Base-by-base conservation (phyloP, 805 yeast genomes). In the Pichia sporocuriosa region DNA sequence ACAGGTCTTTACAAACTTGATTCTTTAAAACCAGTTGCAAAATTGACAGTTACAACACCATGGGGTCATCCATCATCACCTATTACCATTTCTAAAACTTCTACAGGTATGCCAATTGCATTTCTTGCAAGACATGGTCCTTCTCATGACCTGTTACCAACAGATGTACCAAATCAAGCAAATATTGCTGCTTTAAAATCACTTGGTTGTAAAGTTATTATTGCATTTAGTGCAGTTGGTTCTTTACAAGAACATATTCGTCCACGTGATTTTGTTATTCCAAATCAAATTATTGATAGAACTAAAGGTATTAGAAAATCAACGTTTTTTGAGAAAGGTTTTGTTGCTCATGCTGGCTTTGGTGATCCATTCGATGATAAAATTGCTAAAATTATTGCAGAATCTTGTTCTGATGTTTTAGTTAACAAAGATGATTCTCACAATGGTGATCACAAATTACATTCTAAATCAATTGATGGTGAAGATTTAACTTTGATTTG, bases 21-120 rank as follows among this genome's bases (percentile, higher is more conserved):
- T 31, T 79, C 85, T 43, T 70, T 93, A 42, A 74, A 80, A 36
- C 94, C 95, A 4, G 95, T 90, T 35, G 96, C 96, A 13, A 70
- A 81, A 52, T 66, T 93, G 32, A 77, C 86, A 13, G 65, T 88
- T 44, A 74, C 83, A 16, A 93, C 99, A 4, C 99, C 99, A 19
- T 93, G 97, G 97, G 99, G 98, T 10, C 75, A 73, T 51, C 96
- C 99, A 19, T 88, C 97, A 4, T 82, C 95, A 12, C 89, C 96
- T 30, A 84, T 93, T 58, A 89, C 96, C 37, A 79, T 93, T 47
- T 82, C 95, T n/a, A 78, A 73, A 50, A 85, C 95, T 32, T 64
- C 67, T 3, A 53, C 67, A 27, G 95, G 95, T 2, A 79, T 86
- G 61, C 85, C 88, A 35, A 84, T 93, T 38, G 97, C 97, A 1